These are phyloP conservation scores for Aspergillus hancockii DNA, from an alignment of 495 filamentous ascomycete species.

Conservation along the genomic window DNA sequence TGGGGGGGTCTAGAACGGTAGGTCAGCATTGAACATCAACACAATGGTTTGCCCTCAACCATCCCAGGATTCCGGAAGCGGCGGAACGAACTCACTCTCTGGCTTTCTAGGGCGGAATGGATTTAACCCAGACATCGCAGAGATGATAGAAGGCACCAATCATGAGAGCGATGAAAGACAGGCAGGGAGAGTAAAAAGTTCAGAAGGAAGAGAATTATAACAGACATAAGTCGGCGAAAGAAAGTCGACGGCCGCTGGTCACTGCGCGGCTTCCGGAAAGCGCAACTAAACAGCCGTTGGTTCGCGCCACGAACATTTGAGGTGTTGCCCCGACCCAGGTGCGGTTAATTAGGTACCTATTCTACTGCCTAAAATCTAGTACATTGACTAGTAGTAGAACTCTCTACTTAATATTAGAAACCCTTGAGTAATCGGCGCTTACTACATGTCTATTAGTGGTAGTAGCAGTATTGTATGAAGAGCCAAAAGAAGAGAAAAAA, in stretches of 20 bases:
- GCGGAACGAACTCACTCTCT: slow-evolving; percentile 35
- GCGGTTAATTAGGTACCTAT: neutral
- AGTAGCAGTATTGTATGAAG: neutral
- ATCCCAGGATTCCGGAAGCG: slow-evolving; percentile 16
- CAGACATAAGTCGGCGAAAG: slow-evolving; percentile 4
- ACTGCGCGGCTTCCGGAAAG: slow-evolving; percentile 31
- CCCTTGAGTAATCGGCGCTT: neutral
- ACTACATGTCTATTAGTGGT: neutral
- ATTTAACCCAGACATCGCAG: slow-evolving; percentile 58
- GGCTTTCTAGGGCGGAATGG: slow-evolving; percentile 53
- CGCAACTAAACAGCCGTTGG: slow-evolving; percentile 24
- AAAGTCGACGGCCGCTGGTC: slow-evolving; percentile 27
- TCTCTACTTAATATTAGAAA: too few relatives aligned
- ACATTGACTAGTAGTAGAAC: neutral
- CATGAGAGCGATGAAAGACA: slow-evolving; percentile 26
- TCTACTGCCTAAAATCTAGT: neutral
- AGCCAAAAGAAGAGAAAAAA: neutral
- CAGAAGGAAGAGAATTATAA: slow-evolving; percentile 22
- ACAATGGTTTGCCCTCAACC: slow-evolving; percentile 7
- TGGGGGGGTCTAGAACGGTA: slow-evolving; percentile 20
- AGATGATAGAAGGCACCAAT: slow-evolving; percentile 30
- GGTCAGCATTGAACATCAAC: slow-evolving; percentile 14
- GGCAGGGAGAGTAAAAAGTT: slow-evolving; percentile 16
- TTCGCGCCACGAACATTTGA: slow-evolving; percentile 6
- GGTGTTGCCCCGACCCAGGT: neutral